Conservation (phyloP, 768 basidiomycete species). For the Tricholoma sp. region DNA sequence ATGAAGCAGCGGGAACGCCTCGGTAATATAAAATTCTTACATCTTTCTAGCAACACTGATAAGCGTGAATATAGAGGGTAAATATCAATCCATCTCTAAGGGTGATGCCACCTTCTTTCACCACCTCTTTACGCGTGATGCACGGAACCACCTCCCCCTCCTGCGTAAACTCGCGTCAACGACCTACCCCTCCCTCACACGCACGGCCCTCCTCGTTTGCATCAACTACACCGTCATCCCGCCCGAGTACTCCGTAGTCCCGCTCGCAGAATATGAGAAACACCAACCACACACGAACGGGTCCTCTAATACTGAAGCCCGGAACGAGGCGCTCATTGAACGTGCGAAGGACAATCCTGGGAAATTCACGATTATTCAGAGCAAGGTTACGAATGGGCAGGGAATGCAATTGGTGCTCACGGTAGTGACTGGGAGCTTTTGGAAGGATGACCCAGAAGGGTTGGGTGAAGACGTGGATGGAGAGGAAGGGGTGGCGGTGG, state of each 20-base stretch:
- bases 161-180: constrained; percentile 21
- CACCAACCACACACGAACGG: constrained; percentile 10
- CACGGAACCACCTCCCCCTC: constrained; percentile 20
- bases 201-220: constrained; percentile 23
- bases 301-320: constrained; percentile 25
- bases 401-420: constrained; percentile 25
- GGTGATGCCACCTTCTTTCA: constrained; percentile 30
- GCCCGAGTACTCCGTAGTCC: constrained; percentile 20
- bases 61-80: constrained; percentile 19
- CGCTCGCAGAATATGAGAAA: constrained; percentile 21
- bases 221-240: constrained; percentile 32
- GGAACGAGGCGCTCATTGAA: constrained; percentile 34
- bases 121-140: constrained; percentile 29
- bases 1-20: constrained; percentile 31
- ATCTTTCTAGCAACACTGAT: neutral
- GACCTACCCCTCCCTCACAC: constrained; percentile 20
- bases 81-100: constrained; percentile 26
- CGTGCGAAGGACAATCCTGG: constrained; percentile 28
- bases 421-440: constrained; percentile 27
- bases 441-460: constrained; percentile 11
- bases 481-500: neutral
- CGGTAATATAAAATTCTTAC: constrained; percentile 15
- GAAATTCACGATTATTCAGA: constrained; percentile 28
- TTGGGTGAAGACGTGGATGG: neutral
- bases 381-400: constrained; percentile 26